These are phyloP conservation scores for Harringtonia aguacate DNA, from an alignment of 2,329 filamentous ascomycete genomes.

Conservation along the genomic window DNA sequence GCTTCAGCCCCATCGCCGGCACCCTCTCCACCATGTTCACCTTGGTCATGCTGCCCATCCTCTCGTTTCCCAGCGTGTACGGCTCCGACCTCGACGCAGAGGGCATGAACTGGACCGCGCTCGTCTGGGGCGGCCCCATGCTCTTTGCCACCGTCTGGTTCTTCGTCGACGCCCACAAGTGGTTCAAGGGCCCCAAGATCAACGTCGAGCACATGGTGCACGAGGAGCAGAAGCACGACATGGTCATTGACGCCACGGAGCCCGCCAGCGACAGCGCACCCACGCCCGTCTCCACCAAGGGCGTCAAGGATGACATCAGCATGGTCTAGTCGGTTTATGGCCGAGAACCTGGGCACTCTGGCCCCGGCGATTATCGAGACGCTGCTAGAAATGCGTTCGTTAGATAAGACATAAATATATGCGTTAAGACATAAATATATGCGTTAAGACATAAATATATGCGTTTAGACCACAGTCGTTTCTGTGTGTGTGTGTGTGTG, in stretches of 20 bases:
- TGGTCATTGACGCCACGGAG: conserved; percentile 11
- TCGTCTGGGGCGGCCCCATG: conserved; percentile 58
- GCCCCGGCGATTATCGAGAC: too few relatives aligned
- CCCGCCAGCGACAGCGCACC: too few relatives aligned
- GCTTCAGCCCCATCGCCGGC: conserved; percentile 46
- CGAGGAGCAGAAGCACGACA: conserved; percentile 3
- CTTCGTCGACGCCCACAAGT: conserved; percentile 50
- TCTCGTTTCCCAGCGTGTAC: conserved; percentile 51
- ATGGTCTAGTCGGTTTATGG: too few relatives aligned
- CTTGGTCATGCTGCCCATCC: conserved; percentile 54
- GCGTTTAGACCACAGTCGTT: too few relatives aligned
- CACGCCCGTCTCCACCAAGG: too few relatives aligned
- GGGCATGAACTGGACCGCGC: conserved; percentile 58
- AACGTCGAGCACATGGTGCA: conserved; percentile 37
- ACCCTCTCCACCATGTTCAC: conserved; percentile 47
- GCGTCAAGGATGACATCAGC: too few relatives aligned
- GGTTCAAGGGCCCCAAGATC: conserved; percentile 62
- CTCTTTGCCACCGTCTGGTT: conserved; percentile 49
- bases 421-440: too few relatives aligned
- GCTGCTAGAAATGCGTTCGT: too few relatives aligned
- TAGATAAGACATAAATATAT: too few relatives aligned
- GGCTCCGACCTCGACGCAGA: conserved; percentile 38
- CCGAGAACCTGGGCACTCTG: too few relatives aligned
- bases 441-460: too few relatives aligned
- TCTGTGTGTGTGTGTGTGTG: too few relatives aligned